Evolutionary conservation across 2,329 filamentous ascomycete species (phyloP).

Genomic region (Epichloe festucae): DNA sequence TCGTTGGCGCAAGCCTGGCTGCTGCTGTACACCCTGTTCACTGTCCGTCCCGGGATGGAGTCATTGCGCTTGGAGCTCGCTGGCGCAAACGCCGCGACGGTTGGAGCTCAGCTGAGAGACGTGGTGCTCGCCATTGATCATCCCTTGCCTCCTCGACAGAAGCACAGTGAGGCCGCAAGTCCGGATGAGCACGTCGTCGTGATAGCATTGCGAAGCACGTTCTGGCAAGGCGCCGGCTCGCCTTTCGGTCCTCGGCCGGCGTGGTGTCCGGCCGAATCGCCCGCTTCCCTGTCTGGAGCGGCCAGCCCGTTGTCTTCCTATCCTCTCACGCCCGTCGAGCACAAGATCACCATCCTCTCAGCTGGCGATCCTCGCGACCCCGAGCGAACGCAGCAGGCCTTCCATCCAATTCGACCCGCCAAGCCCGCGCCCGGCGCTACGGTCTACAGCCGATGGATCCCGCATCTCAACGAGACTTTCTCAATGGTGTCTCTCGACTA

Average conservation of each 20-base stretch:
- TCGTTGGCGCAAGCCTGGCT: conserved; percentile 40
- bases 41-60: conserved; percentile 34
- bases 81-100: conserved; percentile 22
- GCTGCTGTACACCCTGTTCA: conserved; percentile 38
- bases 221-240: conserved; percentile 59
- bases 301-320: conserved; percentile 29
- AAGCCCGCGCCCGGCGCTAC: conserved; percentile 55
- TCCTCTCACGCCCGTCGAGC: conserved; percentile 35
- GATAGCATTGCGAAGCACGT: conserved; percentile 39
- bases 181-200: conserved; percentile 22
- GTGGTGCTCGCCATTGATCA: conserved; percentile 38
- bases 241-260: conserved; percentile 51
- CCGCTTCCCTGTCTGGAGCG: conserved; percentile 19
- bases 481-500: conserved; percentile 59
- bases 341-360: conserved; percentile 27
- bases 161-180: conserved; percentile 11
- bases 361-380: conserved; percentile 29
- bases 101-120: conserved; percentile 29
- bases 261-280: conserved; percentile 40
- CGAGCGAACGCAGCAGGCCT: conserved; percentile 36
- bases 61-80: conserved; percentile 33
- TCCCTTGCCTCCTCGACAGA: conserved; percentile 24
- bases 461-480: conserved; percentile 59
- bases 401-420: conserved; percentile 53
- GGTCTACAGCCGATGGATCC: conserved; percentile 65